These are phyloP conservation scores for Talinum fruticosum DNA, from an alignment of 148 eudicot genomes.

Conservation along the genomic window DNA sequence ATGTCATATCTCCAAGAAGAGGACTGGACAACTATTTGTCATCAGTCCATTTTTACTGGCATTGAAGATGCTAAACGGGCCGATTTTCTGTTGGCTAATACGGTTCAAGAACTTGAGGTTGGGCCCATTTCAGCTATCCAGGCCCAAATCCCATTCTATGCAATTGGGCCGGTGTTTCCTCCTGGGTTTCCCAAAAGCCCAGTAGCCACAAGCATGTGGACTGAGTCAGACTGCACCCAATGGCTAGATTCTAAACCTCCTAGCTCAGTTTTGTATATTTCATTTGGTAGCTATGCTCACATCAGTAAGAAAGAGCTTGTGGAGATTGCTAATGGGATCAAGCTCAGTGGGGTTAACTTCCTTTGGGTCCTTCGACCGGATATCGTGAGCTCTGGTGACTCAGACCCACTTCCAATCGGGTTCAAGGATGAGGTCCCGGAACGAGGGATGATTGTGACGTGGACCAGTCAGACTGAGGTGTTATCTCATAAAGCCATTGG, in stretches of 20 bases:
- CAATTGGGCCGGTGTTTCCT: conserved; percentile 59
- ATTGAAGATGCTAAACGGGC: conserved; percentile 31
- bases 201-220: conserved; percentile 65
- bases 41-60: conserved; percentile 34
- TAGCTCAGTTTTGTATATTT: conserved; percentile 59
- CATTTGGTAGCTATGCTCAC: conserved; percentile 77
- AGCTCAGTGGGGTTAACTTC: conserved; percentile 43
- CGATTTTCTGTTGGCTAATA: conserved; percentile 31
- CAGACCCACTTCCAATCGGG: conserved; percentile 23
- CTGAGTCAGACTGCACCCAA: conserved; percentile 60
- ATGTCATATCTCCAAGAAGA: conserved; percentile 57
- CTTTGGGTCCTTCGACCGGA: conserved; percentile 67
- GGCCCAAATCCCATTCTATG: conserved; percentile 28
- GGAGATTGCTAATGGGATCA: conserved; percentile 60
- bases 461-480: conserved; percentile 26
- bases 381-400: conserved; percentile 28
- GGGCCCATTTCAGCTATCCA: conserved; percentile 31
- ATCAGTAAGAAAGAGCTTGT: conserved; percentile 33
- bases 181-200: conserved; percentile 36
- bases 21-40: conserved; percentile 36
- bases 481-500: conserved; percentile 26
- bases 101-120: conserved; percentile 33
- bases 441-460: conserved; percentile 27
- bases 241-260: conserved; percentile 60
- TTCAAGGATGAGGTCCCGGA: conserved; percentile 28